A percentile compares a stretch with the other conserved stretches of the same genome.
phyloP scores from a whole-genome alignment of 352 stramenopile genomes.

The Phytophthora pluvialis region DNA sequence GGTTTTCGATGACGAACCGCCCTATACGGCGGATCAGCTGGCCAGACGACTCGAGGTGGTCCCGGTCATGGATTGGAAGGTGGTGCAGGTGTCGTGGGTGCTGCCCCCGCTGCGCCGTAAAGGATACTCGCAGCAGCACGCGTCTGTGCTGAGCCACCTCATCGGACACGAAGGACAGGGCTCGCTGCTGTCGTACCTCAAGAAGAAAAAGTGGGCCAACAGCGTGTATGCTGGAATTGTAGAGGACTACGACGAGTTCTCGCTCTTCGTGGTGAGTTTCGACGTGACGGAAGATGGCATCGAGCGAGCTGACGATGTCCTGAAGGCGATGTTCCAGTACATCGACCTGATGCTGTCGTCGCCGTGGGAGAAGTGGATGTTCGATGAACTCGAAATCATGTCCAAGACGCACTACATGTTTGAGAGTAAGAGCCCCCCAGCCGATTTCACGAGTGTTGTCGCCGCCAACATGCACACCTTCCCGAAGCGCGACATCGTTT shows the following conservation, averaged over 20 bases:
- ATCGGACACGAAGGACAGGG: conserved; percentile 93
- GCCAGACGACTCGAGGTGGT: conserved; percentile 52
- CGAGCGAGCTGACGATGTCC: conserved; percentile 54
- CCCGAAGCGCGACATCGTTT: conserved; percentile 56
- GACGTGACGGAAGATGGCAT: conserved; percentile 66
- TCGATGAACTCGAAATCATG: conserved; percentile 63
- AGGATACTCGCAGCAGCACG: conserved; percentile 50
- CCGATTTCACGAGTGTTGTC: conserved; percentile 69
- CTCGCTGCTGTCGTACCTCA: conserved; percentile 93
- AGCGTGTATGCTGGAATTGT: conserved; percentile 56
- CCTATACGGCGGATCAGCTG: conserved; percentile 47
- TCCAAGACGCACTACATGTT: conserved; percentile 65
- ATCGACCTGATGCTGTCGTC: conserved; percentile 47
- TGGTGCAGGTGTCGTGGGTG: conserved; percentile 72
- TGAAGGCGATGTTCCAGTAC: conserved; percentile 69
- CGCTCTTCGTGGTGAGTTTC: conserved; percentile 61
- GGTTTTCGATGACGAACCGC: conserved; percentile 46
- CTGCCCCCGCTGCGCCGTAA: conserved; percentile 44
- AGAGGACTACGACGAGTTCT: conserved; percentile 66
- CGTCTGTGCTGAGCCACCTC: conserved; percentile 87
- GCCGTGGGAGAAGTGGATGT: conserved; percentile 59
- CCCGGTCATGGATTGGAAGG: conserved; percentile 65
- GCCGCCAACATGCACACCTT: conserved; percentile 64
- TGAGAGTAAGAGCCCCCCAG: conserved; percentile 68
- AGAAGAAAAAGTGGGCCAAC: conserved; percentile 76